Evolutionary conservation across 345 rosid species (phyloP).

Genomic region (Eucalyptus dawsonii): DNA sequence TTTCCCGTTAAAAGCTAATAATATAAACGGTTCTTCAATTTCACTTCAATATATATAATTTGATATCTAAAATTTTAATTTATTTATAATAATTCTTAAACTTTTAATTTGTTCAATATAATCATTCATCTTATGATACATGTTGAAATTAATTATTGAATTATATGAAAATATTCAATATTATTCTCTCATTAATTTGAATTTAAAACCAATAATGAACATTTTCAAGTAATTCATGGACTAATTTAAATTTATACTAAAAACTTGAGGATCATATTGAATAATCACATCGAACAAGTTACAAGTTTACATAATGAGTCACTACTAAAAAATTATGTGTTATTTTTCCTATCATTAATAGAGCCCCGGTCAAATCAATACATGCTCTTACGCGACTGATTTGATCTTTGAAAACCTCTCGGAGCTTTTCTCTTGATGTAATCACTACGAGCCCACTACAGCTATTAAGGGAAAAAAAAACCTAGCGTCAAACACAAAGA

Average conservation of each 20-base stretch:
- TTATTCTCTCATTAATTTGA: fast-evolving
- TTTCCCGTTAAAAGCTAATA: too few relatives aligned
- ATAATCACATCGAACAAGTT: fast-evolving
- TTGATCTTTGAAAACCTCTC: background rate
- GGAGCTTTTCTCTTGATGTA: background rate
- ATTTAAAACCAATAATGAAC: fast-evolving
- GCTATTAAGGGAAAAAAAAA: background rate
- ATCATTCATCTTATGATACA: background rate
- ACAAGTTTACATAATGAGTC: too few relatives aligned
- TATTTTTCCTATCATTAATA: too few relatives aligned
- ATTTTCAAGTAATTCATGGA: fast-evolving
- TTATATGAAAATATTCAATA: too few relatives aligned
- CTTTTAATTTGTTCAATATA: too few relatives aligned
- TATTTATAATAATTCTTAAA: too few relatives aligned
- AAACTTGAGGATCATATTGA: fast-evolving
- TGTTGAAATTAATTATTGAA: too few relatives aligned
- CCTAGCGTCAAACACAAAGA: background rate
- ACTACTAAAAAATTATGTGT: too few relatives aligned
- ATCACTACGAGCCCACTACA: background rate
- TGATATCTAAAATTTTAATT: too few relatives aligned
- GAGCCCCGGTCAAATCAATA: background rate
- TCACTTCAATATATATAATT: too few relatives aligned
- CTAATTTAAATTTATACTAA: too few relatives aligned
- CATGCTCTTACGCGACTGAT: background rate
- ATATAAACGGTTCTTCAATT: too few relatives aligned